Evolutionary conservation across 345 rosid species (phyloP).

Genomic region (Chamaenerion angustifolium): DNA sequence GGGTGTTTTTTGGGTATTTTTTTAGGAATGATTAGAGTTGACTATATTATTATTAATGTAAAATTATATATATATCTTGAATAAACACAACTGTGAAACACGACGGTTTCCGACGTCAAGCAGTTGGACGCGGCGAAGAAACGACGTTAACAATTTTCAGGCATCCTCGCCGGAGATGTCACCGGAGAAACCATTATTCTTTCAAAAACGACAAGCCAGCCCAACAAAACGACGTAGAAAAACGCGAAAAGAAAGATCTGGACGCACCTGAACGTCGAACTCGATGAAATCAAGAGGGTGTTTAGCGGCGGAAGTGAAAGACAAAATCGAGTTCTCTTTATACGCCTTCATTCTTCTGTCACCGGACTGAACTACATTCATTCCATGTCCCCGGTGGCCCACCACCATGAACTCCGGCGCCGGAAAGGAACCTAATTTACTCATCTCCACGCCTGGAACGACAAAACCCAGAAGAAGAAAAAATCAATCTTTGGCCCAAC

Average conservation of each 20-base stretch:
- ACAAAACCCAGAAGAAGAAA: conserved; percentile 2
- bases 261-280: conserved; percentile 91
- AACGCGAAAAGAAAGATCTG: neutral
- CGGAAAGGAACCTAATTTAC: conserved; percentile 17
- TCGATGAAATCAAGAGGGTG: conserved; percentile 70
- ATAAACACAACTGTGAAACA: too few relatives aligned
- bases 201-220: too few relatives aligned
- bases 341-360: conserved; percentile 54
- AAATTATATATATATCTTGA: too few relatives aligned
- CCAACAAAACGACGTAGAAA: too few relatives aligned
- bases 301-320: conserved; percentile 67
- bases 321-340: conserved; percentile 68
- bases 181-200: too few relatives aligned
- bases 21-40: too few relatives aligned
- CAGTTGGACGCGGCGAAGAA: neutral
- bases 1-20: too few relatives aligned
- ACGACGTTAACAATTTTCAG: neutral
- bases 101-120: neutral
- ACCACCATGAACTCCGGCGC: conserved; percentile 53
- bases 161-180: too few relatives aligned
- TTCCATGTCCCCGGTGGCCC: conserved; percentile 92
- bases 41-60: too few relatives aligned
- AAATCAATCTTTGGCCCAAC: neutral
- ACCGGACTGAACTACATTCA: conserved; percentile 49
- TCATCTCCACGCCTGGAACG: conserved; percentile 24